Evolutionary conservation across 1,284 basidiomycete genomes (phyloP), one percentile per base, ranked within the genome.

Genomic region (Malassezia dermatis): DNA sequence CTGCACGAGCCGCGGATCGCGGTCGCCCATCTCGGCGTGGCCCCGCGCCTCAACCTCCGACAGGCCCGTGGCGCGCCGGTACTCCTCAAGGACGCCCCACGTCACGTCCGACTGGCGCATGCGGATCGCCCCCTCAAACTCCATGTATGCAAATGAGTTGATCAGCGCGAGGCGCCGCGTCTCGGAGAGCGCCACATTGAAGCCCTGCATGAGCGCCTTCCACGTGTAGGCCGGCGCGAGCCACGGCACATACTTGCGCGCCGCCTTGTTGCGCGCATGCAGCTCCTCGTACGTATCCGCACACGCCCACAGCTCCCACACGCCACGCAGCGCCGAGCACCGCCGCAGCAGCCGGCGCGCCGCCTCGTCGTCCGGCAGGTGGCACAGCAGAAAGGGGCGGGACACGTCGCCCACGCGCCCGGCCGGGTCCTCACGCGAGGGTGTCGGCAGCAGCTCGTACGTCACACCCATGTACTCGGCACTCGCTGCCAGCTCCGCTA

Each of bases 51-150:
- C 32, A 15, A 32, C 47, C 8, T 47, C 19, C 13, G 56, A 41
- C 17, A 43, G 53, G 32, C 55, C 57, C 8, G 13, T 45, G 2
- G 59, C 55, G 34, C 59, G 61, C 17, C 60, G 51, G 88, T 89
- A 95, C 78, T 98, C 94, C 78, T 98, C 93, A 60, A 87, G 87
- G 34, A 86, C 83, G 4, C 83, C 82, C 51, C 91, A 79, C 24
- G 82, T 81, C 30, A 91, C 81, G 32, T 90, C 82, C 0, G 94
- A 87, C 30, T 80, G 79, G 61, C 84, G 84, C 80, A 98, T 82
- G 56, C 86, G 82, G 63, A 95, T 89, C 61, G 81, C 81, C 5
- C 91, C 91, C 57, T 80, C 72, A 58, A 93, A 84, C 21, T 78
- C 82, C 84, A 95, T 89, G 75, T 89, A 95, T 1, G 80, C 77